Percentiles rank a stretch among this genome's conserved stretches.
Evolutionary conservation across 148 eudicot genomes (phyloP).

Genomic region (Pouteria glomerata): DNA sequence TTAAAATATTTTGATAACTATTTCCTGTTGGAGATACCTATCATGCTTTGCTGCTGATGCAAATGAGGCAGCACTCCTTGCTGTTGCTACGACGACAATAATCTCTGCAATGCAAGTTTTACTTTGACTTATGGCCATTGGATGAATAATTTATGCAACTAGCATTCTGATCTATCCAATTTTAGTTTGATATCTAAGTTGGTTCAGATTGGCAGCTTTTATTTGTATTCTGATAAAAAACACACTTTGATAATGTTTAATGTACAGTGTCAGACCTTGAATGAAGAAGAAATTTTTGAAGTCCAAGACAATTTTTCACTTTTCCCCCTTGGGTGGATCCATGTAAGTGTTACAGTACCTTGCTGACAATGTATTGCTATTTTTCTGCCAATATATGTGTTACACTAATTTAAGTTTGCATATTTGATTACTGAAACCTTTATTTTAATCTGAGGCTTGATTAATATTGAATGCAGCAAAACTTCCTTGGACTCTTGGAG

Average conservation of each 20-base stretch:
- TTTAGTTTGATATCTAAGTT: not conserved
- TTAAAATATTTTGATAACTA: too few relatives aligned
- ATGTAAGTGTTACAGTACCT: conserved; percentile 47
- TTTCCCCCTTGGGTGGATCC: conserved; percentile 98
- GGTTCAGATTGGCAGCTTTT: not conserved
- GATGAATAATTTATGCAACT: not conserved
- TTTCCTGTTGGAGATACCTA: too few relatives aligned
- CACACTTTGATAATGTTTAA: not conserved
- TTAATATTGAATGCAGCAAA: not conserved
- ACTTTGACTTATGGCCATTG: not conserved
- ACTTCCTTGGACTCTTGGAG: too few relatives aligned
- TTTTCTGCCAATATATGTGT: not conserved
- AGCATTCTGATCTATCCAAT: too few relatives aligned
- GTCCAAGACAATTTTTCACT: conserved; percentile 86
- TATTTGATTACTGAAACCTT: too few relatives aligned
- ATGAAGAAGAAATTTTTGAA: conserved; percentile 96
- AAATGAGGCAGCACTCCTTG: too few relatives aligned
- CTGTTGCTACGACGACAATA: too few relatives aligned
- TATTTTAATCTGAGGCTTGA: not conserved
- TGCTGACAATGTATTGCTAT: not conserved
- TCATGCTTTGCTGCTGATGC: too few relatives aligned
- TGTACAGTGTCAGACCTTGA: conserved; percentile 83
- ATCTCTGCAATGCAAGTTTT: too few relatives aligned
- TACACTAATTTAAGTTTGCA: too few relatives aligned
- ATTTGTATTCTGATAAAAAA: not conserved